These are phyloP conservation scores for Debaryomyces sp. DNA, from an alignment of 1,139 yeast genomes.

Conservation along the genomic window DNA sequence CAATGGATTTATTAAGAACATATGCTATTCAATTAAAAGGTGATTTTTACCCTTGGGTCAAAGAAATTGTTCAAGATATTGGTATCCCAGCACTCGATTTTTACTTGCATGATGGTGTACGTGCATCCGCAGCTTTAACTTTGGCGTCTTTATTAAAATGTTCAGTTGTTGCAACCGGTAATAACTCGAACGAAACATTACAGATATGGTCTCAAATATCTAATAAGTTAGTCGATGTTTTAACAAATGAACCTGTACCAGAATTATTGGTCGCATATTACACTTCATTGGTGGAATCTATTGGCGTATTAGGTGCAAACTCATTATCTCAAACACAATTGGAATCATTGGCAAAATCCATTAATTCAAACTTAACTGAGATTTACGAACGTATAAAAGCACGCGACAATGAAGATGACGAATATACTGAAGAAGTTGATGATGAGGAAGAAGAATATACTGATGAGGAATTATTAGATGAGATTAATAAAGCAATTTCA, in stretches of 20 bases:
- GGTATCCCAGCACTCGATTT: constrained; percentile 89
- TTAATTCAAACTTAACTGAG: constrained; percentile 65
- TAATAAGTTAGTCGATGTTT: constrained; percentile 66
- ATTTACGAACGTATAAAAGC: constrained; percentile 71
- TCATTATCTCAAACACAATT: constrained; percentile 62
- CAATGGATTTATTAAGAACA: constrained; percentile 85
- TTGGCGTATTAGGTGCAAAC: constrained; percentile 67
- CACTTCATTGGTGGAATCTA: constrained; percentile 67
- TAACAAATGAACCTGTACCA: constrained; percentile 79
- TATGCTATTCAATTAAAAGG: constrained; percentile 86
- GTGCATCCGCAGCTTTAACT: constrained; percentile 85
- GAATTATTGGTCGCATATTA: constrained; percentile 82
- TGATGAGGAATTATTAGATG: constrained; percentile 87
- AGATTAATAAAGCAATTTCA: constrained; percentile 77
- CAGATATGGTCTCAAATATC: constrained; percentile 75
- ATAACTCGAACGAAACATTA: constrained; percentile 56
- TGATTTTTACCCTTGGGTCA: constrained; percentile 81
- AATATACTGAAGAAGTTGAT: constrained; percentile 69
- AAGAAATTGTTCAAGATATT: constrained; percentile 75
- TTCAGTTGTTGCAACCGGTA: constrained; percentile 65
- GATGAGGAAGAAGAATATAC: constrained; percentile 87
- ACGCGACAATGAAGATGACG: constrained; percentile 71
- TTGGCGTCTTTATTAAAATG: constrained; percentile 77
- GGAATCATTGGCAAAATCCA: constrained; percentile 59
- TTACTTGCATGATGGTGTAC: constrained; percentile 91